Conservation (phyloP, 768 basidiomycete species). For the Hygrocybe punicea region DNA sequence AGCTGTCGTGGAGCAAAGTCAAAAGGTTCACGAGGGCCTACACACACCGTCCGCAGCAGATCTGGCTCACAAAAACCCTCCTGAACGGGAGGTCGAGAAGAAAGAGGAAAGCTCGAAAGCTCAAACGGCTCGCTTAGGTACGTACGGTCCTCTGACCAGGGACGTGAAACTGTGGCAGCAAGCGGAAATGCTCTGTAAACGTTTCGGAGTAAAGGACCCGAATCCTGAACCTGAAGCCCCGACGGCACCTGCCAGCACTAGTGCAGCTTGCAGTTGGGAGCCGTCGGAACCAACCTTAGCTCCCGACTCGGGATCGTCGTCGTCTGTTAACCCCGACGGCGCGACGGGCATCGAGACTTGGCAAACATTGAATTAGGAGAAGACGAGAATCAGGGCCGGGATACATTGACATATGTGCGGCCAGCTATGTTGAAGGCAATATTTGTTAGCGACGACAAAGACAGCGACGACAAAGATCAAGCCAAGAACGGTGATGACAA, state of each 20-base stretch:
- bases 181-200: constrained; percentile 81
- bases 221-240: constrained; percentile 47
- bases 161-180: constrained; percentile 76
- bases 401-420: constrained; percentile 82
- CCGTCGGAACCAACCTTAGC: constrained; percentile 10
- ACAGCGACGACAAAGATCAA: constrained; percentile 55
- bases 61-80: constrained; percentile 39
- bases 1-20: constrained; percentile 61
- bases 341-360: constrained; percentile 49
- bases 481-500: constrained; percentile 26
- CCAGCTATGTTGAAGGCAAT: constrained; percentile 97
- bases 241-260: constrained; percentile 21
- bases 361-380: constrained; percentile 88
- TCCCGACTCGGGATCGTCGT: not conserved
- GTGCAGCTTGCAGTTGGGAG: constrained; percentile 20
- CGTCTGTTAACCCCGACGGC: constrained; percentile 10
- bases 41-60: constrained; percentile 52
- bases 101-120: constrained; percentile 70
- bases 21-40: constrained; percentile 63
- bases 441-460: constrained; percentile 92
- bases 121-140: constrained; percentile 78
- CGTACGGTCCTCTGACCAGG: constrained; percentile 87
- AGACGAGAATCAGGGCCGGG: constrained; percentile 83
- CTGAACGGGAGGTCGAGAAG: constrained; percentile 39
- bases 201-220: constrained; percentile 90